These are phyloP conservation scores for Digitaria exilis DNA, from an alignment of 202 grass and related monocot genomes.

Conservation along the genomic window DNA sequence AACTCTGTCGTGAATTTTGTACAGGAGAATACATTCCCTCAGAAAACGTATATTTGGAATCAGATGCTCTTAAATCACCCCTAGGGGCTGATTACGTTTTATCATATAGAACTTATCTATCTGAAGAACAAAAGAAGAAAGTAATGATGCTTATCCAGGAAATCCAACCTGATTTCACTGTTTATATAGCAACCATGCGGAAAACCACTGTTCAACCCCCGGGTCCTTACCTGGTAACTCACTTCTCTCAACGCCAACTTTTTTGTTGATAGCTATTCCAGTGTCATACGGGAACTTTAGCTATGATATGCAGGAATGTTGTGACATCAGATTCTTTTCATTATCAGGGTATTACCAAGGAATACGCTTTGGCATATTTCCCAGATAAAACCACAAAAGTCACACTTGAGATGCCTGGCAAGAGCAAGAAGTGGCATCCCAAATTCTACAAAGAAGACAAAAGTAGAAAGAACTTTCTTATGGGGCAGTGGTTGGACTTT, in stretches of 20 bases:
- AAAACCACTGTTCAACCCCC: conserved; percentile 20
- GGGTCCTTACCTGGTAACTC: conserved; percentile 42
- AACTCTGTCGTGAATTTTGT: background rate
- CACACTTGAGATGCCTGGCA: conserved; percentile 42
- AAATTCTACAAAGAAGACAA: conserved; percentile 20
- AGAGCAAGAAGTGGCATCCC: conserved; percentile 44
- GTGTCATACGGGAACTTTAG: background rate
- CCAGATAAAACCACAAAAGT: conserved; percentile 16
- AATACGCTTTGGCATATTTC: conserved; percentile 44
- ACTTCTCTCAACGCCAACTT: background rate
- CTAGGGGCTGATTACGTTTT: conserved; percentile 20
- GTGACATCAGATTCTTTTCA: conserved; percentile 13
- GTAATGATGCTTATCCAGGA: conserved; percentile 32
- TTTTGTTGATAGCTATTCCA: background rate
- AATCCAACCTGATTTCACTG: conserved; percentile 29
- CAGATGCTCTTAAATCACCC: conserved; percentile 4
- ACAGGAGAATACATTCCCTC: conserved; percentile 26
- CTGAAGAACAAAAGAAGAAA: conserved; percentile 34
- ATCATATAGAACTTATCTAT: conserved; percentile 24
- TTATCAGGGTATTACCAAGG: conserved; percentile 37
- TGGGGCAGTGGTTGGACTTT: conserved; percentile 52
- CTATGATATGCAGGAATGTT: background rate
- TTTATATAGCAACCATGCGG: conserved; percentile 43
- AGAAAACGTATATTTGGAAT: conserved; percentile 9
- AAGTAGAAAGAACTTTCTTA: background rate